A percentile compares a stretch with the other conserved stretches of the same genome.
Evolutionary conservation across 179 eudicot genomes (phyloP).

Genomic region (Drosera spatulata): DNA sequence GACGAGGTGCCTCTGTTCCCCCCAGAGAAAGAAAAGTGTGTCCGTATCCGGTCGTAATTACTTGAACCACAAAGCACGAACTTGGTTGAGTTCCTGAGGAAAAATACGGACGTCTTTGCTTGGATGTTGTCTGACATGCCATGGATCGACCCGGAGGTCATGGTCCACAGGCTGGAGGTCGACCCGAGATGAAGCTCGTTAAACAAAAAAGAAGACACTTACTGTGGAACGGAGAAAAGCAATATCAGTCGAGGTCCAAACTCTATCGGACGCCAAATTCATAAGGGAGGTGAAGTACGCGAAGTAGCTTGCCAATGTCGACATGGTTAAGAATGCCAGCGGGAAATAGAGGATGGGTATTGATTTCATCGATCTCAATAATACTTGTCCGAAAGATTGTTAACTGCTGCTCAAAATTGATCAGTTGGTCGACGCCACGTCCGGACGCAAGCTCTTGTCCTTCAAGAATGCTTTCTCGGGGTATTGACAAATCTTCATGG

Average conservation of each 20-base stretch:
- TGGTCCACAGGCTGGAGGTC: too few species aligned
- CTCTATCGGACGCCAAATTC: not conserved
- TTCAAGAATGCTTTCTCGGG: too few species aligned
- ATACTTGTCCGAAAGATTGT: not conserved
- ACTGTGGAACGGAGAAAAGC: not conserved
- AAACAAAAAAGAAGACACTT: not conserved
- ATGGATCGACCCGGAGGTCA: too few species aligned
- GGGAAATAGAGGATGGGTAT: not conserved
- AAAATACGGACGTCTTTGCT: not conserved
- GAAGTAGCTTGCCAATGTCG: not conserved
- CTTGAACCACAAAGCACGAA: too few species aligned
- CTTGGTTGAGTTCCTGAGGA: too few species aligned
- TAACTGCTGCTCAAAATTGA: not conserved
- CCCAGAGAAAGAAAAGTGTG: too few species aligned
- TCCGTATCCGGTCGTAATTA: too few species aligned
- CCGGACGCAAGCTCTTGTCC: not conserved
- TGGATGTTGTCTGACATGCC: not conserved
- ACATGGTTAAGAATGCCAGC: not conserved
- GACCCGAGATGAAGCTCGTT: too few species aligned
- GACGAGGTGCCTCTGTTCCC: too few species aligned
- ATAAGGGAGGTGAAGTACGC: not conserved
- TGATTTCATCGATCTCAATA: too few species aligned
- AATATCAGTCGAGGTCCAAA: not conserved
- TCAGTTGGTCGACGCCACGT: not conserved
- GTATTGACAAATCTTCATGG: too few species aligned